A percentile compares a stretch with the other conserved stretches of the same genome.
phyloP scores from a whole-genome alignment of 129 eudicot genomes.

The Saussurea involucrata region DNA sequence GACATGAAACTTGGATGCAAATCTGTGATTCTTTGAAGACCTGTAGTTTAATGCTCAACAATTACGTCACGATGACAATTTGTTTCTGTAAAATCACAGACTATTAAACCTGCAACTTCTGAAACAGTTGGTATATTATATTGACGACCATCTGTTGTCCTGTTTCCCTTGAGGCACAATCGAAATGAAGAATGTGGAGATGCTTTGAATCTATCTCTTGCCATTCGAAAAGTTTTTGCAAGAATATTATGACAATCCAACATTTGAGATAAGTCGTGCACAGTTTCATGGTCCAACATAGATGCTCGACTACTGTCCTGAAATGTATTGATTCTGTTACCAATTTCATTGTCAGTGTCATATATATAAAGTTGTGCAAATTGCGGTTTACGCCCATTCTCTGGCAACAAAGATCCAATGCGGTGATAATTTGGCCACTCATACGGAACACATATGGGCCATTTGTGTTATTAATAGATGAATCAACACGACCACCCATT shows the following conservation, averaged over 20 bases:
- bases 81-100: not conserved
- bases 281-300: not conserved
- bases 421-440: not conserved
- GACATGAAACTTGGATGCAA: not conserved
- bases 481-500: not conserved
- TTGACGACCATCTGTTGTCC: not conserved
- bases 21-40: not conserved
- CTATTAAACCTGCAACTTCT: not conserved
- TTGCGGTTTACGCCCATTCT: too few relatives aligned
- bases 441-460: not conserved
- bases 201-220: not conserved
- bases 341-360: not conserved
- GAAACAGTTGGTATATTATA: not conserved
- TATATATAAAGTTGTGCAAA: not conserved
- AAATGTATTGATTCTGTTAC: not conserved
- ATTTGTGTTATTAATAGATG: not conserved
- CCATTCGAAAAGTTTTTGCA: not conserved
- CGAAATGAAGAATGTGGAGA: not conserved
- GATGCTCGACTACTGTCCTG: not conserved
- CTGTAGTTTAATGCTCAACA: not conserved
- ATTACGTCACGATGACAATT: not conserved
- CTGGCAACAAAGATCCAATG: not conserved
- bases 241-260: not conserved
- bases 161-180: not conserved
- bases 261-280: not conserved